phyloP scores from a whole-genome alignment of 2,329 filamentous ascomycete species.

The Scortechinia acanthostroma region DNA sequence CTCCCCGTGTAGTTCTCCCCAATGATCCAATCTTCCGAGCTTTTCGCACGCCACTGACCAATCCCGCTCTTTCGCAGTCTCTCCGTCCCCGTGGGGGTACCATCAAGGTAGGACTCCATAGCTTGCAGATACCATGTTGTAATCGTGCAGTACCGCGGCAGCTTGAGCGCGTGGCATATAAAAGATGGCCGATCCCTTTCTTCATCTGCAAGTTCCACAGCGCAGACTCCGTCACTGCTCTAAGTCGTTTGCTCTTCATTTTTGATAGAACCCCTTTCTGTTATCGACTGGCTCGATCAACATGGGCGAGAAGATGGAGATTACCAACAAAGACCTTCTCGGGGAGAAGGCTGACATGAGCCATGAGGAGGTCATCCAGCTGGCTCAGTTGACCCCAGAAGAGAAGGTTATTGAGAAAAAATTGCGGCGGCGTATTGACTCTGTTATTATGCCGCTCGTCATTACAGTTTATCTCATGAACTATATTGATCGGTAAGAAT shows the following conservation, averaged over 20 bases:
- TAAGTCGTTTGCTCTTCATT: too few relatives aligned
- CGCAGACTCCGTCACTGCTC: too few relatives aligned
- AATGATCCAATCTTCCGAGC: background rate
- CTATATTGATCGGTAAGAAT: constrained; percentile 40
- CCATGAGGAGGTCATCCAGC: background rate
- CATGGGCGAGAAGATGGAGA: background rate
- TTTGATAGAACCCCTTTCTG: background rate
- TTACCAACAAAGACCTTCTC: background rate
- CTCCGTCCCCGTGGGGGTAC: background rate
- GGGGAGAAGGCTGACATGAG: background rate
- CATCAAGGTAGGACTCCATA: too few relatives aligned
- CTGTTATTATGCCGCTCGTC: constrained; percentile 44
- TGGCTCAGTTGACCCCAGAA: background rate
- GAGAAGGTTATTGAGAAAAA: background rate
- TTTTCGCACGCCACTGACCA: background rate
- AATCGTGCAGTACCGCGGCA: background rate
- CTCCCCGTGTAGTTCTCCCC: background rate
- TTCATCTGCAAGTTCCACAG: too few relatives aligned
- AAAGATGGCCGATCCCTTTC: too few relatives aligned
- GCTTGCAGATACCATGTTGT: too few relatives aligned
- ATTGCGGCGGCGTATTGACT: constrained; percentile 1
- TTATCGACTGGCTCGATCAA: background rate
- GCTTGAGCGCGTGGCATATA: background rate
- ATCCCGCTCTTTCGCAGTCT: background rate
- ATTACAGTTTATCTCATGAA: constrained; percentile 68